Percentiles rank a stretch among this genome's conserved stretches.
phyloP scores from a whole-genome alignment of 805 yeast genomes.

The Naumovozyma castellii region DNA sequence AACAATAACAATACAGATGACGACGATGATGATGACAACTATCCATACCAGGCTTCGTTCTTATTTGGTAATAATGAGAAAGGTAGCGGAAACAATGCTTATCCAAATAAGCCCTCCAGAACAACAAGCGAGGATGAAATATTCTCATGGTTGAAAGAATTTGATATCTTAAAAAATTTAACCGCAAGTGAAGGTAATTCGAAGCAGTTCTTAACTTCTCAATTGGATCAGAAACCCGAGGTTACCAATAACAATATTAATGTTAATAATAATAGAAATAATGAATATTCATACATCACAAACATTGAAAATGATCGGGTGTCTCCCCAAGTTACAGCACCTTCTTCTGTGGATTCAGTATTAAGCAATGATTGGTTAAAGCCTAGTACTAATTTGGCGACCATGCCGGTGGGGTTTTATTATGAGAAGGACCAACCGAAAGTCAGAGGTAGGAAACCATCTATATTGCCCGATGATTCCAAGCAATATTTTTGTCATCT shows the following conservation, averaged over 20 bases:
- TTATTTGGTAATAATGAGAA: too few relatives aligned
- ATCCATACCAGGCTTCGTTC: too few relatives aligned
- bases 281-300: too few relatives aligned
- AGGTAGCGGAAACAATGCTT: too few relatives aligned
- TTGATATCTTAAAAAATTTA: neutral
- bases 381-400: too few relatives aligned
- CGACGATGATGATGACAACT: neutral
- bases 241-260: too few relatives aligned
- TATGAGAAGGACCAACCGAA: conserved; percentile 11
- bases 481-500: conserved; percentile 55
- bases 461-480: conserved; percentile 44
- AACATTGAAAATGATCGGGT: neutral
- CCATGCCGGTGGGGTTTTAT: neutral
- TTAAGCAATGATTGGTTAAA: neutral
- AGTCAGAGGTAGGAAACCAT: conserved; percentile 58
- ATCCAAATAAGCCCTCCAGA: neutral
- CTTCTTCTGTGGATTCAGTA: neutral
- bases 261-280: too few relatives aligned
- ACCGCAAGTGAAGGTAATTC: neutral
- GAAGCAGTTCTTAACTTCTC: too few relatives aligned
- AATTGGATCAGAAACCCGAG: too few relatives aligned
- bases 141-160: neutral
- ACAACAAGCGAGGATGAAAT: neutral
- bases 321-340: neutral
- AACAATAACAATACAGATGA: neutral